Conservation (phyloP, 345 rosid species). For the Boechera divaricarpa region DNA sequence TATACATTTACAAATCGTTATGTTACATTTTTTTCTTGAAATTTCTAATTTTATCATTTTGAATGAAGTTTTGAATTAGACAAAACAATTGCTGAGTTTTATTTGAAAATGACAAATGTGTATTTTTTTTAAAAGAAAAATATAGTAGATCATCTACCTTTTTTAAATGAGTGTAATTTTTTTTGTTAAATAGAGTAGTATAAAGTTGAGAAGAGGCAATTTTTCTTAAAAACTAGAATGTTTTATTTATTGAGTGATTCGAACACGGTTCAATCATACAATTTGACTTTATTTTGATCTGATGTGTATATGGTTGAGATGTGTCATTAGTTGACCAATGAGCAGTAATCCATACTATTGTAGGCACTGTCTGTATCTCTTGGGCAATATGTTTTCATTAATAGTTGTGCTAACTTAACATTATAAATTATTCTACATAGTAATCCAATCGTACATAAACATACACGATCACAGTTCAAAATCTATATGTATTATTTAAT, state of each 20-base stretch:
- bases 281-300: constrained; percentile 15
- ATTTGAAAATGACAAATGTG: neutral
- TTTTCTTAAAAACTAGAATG: neutral
- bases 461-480: constrained; percentile 20
- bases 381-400: constrained; percentile 23
- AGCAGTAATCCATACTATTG: constrained; percentile 27
- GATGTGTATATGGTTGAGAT: constrained; percentile 33
- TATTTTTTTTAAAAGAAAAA: neutral
- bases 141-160: neutral
- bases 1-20: neutral
- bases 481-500: neutral
- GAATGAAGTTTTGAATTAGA: neutral
- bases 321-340: constrained; percentile 36
- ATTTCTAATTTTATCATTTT: neutral
- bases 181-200: too few relatives aligned
- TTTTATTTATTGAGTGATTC: neutral
- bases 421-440: neutral
- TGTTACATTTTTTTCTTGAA: neutral
- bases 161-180: neutral
- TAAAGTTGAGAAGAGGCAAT: neutral
- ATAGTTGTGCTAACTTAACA: constrained; percentile 14
- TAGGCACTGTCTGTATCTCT: constrained; percentile 6
- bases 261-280: constrained; percentile 4
- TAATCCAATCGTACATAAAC: constrained; percentile 16
- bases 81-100: neutral